Conservation (phyloP, 768 basidiomycete genomes). For the Hygrocybe coccinea region DNA sequence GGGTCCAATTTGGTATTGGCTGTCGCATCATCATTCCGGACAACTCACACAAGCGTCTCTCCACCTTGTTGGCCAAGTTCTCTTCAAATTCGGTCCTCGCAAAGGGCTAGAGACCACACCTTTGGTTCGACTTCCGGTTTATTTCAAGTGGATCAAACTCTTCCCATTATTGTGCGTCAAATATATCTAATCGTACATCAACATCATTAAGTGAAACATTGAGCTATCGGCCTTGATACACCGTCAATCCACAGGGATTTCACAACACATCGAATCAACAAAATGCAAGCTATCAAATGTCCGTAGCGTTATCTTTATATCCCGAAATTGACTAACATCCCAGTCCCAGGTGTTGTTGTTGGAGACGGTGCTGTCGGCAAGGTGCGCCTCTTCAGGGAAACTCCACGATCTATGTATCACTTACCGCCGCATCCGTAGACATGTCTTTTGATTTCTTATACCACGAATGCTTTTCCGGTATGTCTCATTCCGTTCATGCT, state of each 20-base stretch:
- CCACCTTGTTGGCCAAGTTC: background rate
- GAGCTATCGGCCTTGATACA: conserved; percentile 17
- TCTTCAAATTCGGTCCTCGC: background rate
- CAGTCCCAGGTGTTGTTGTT: conserved; percentile 82
- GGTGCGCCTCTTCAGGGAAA: conserved; percentile 42
- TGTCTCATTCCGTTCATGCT: conserved; percentile 28
- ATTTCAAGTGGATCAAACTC: background rate
- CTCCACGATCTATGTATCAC: conserved; percentile 10
- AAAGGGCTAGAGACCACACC: background rate
- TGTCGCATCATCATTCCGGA: background rate
- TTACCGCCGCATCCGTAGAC: conserved; percentile 53
- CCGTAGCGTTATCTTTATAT: conserved; percentile 26
- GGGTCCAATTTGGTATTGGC: background rate
- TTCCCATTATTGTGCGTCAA: background rate
- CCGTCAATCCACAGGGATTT: conserved; percentile 4
- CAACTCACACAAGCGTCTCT: background rate
- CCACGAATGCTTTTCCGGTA: conserved; percentile 95
- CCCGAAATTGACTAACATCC: conserved; percentile 26
- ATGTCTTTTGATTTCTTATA: conserved; percentile 98
- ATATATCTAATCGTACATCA: conserved; percentile 13
- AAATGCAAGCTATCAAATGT: conserved; percentile 94
- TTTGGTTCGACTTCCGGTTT: background rate
- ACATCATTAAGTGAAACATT: conserved; percentile 13
- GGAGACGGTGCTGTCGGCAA: conserved; percentile 99
- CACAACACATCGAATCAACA: no score